phyloP scores from a whole-genome alignment of 305 asterid genomes.

The Petunia hybrid region DNA sequence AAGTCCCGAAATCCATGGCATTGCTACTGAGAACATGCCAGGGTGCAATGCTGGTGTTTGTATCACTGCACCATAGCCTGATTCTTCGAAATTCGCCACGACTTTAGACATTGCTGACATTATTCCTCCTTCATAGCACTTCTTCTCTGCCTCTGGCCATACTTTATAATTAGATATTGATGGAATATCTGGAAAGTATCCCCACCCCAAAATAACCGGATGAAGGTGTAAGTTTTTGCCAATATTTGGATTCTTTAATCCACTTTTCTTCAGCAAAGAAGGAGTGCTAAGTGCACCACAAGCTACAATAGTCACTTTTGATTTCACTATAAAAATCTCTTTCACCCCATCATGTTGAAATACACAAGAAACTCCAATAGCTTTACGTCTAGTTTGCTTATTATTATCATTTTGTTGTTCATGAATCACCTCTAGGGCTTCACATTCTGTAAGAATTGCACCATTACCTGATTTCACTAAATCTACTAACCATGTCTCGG shows the following conservation, averaged over 20 bases:
- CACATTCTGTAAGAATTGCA: slow-evolving; percentile 57
- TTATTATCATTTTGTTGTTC: not conserved
- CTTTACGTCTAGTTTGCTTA: slow-evolving; percentile 32
- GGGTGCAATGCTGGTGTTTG: slow-evolving; percentile 82
- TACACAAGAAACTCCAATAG: slow-evolving; percentile 53
- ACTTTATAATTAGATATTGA: not conserved
- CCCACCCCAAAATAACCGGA: slow-evolving; percentile 60
- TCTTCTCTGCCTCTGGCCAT: slow-evolving; percentile 62
- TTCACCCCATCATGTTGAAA: slow-evolving; percentile 42
- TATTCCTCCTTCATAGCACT: slow-evolving; percentile 66
- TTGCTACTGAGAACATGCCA: slow-evolving; percentile 62
- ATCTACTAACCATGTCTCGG: slow-evolving; percentile 78
- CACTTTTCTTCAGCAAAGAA: slow-evolving; percentile 49
- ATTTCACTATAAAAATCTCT: slow-evolving; percentile 52
- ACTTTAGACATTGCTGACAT: slow-evolving; percentile 73
- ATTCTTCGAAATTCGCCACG: slow-evolving; percentile 41
- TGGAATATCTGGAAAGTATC: slow-evolving; percentile 39
- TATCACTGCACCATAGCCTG: slow-evolving; percentile 64
- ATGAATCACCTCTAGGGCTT: slow-evolving; percentile 52
- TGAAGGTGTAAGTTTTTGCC: slow-evolving; percentile 68
- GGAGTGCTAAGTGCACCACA: slow-evolving; percentile 57
- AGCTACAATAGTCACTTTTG: slow-evolving; percentile 57
- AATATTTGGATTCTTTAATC: slow-evolving; percentile 62
- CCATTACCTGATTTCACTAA: slow-evolving; percentile 67
- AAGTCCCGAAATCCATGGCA: slow-evolving; percentile 66